A percentile compares a stretch with the other conserved stretches of the same genome.
phyloP scores from a whole-genome alignment of 805 yeast species.

The Lipomyces sp. region DNA sequence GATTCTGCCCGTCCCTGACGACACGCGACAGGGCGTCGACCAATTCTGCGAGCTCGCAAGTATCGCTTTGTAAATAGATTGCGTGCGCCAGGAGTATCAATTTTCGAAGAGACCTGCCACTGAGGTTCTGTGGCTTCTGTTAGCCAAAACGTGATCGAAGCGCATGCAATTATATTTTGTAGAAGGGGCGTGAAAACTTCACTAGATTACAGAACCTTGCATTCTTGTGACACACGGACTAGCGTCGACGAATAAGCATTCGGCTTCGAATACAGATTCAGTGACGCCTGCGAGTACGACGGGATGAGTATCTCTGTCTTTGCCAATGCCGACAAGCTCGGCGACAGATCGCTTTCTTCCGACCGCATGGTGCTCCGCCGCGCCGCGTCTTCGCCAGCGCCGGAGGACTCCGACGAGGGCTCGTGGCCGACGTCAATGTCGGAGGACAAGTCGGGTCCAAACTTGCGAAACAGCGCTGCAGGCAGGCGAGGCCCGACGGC shows the following conservation, averaged over 20 bases:
- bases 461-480: too few species aligned
- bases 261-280: constrained; percentile 17
- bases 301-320: constrained; percentile 16
- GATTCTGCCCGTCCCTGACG: constrained; percentile 3
- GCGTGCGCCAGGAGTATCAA: constrained; percentile 25
- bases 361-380: neutral
- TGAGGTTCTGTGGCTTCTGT: constrained; percentile 9
- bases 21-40: constrained; percentile 13
- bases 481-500: too few species aligned
- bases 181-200: neutral
- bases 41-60: constrained; percentile 8
- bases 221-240: constrained; percentile 11
- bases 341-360: constrained; percentile 1
- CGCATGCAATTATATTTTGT: neutral
- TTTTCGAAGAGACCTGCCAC: constrained; percentile 23
- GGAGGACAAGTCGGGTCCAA: too few species aligned
- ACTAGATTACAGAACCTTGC: constrained; percentile 7
- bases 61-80: constrained; percentile 14
- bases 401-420: too few species aligned
- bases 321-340: neutral
- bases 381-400: too few species aligned
- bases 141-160: too few species aligned
- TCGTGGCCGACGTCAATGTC: too few species aligned
- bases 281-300: constrained; percentile 20
- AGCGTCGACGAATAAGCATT: constrained; percentile 15